Evolutionary conservation across 768 basidiomycete genomes (phyloP).

Genomic region (Suillus hirtellus): DNA sequence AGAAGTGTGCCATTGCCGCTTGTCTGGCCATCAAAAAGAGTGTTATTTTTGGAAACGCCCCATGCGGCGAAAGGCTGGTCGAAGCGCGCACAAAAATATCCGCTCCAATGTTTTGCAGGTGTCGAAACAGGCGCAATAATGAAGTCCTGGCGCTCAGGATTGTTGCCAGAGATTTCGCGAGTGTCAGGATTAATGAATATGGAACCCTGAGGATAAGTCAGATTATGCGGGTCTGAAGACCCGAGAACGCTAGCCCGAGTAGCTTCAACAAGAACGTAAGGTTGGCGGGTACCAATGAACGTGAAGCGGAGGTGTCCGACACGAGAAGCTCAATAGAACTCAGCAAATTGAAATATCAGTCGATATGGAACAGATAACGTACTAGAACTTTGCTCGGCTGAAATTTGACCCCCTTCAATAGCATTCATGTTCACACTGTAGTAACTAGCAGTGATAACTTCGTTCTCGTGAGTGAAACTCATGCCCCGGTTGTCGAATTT

Average conservation of each 20-base stretch:
- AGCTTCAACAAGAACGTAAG: slow-evolving; percentile 68
- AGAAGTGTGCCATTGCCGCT: slow-evolving; percentile 45
- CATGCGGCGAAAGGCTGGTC: slow-evolving; percentile 43
- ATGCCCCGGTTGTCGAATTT: slow-evolving; percentile 63
- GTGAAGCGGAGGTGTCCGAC: slow-evolving; percentile 76
- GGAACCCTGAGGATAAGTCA: slow-evolving; percentile 56
- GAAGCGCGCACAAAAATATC: slow-evolving; percentile 62
- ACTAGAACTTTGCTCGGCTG: slow-evolving; percentile 66
- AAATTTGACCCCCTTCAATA: slow-evolving; percentile 48
- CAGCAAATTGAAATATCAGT: slow-evolving; percentile 1
- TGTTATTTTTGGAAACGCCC: slow-evolving; percentile 53
- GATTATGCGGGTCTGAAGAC: slow-evolving; percentile 44
- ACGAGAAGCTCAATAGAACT: slow-evolving; percentile 54
- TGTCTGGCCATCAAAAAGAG: slow-evolving; percentile 28
- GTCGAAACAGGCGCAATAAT: slow-evolving; percentile 61
- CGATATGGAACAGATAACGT: slow-evolving; percentile 23
- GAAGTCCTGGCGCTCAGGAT: slow-evolving; percentile 68
- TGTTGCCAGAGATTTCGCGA: slow-evolving; percentile 61
- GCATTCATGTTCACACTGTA: slow-evolving; percentile 61
- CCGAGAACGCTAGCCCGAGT: slow-evolving; percentile 63
- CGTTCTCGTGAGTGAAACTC: slow-evolving; percentile 49
- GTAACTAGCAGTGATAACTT: slow-evolving; percentile 53
- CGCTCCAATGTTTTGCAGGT: slow-evolving; percentile 38
- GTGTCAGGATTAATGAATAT: slow-evolving; percentile 43
- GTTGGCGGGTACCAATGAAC: slow-evolving; percentile 45